These are phyloP conservation scores for Geotrichum citri-aurantii DNA, from an alignment of 1,139 yeast genomes.

Conservation along the genomic window DNA sequence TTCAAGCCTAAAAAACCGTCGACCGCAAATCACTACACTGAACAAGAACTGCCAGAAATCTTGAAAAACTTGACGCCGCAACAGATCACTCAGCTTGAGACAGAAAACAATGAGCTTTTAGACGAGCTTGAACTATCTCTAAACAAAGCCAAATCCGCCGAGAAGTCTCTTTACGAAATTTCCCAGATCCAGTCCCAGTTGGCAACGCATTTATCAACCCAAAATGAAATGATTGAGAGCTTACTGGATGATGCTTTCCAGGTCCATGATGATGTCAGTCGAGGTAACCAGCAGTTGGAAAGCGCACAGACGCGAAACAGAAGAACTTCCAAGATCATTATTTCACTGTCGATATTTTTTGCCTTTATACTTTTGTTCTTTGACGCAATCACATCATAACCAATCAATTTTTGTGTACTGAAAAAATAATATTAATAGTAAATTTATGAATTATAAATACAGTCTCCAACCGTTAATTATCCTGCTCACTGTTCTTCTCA, in stretches of 20 bases:
- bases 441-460: not conserved
- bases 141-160: conserved; percentile 46
- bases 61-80: conserved; percentile 44
- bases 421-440: not conserved
- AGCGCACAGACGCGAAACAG: conserved; percentile 70
- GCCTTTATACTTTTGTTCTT: conserved; percentile 59
- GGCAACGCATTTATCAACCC: conserved; percentile 66
- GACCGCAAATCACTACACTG: conserved; percentile 3
- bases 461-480: not conserved
- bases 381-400: conserved; percentile 39
- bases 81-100: conserved; percentile 62
- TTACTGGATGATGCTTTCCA: conserved; percentile 67
- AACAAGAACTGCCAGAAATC: conserved; percentile 12
- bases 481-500: not conserved
- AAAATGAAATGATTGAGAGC: conserved; percentile 64
- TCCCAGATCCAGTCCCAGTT: conserved; percentile 73
- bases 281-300: conserved; percentile 69
- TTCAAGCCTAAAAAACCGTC: conserved; percentile 7
- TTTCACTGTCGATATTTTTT: conserved; percentile 53
- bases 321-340: conserved; percentile 61
- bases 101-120: conserved; percentile 67
- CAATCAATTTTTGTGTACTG: not conserved
- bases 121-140: conserved; percentile 52
- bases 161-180: conserved; percentile 72
- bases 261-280: conserved; percentile 58